Evolutionary conservation across 2,329 filamentous ascomycete genomes (phyloP).

Genomic region (Epicoccum nigrum): DNA sequence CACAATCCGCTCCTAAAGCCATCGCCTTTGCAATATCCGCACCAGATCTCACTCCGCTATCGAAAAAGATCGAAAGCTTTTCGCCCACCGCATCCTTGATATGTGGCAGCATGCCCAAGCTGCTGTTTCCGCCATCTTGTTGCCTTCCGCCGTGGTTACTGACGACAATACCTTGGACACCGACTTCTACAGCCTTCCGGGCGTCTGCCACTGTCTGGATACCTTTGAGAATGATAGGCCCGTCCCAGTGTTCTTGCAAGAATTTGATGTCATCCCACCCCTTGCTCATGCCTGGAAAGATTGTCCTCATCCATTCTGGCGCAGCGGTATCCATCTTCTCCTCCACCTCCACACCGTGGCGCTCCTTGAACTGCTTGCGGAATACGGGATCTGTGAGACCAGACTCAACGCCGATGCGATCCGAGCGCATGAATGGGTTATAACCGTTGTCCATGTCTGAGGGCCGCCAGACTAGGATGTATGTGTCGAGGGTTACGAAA

Average conservation of each 20-base stretch:
- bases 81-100: conserved; percentile 58
- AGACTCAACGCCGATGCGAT: conserved; percentile 60
- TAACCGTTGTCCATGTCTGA: conserved; percentile 66
- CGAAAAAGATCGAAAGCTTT: conserved; percentile 53
- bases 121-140: conserved; percentile 58
- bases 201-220: conserved; percentile 60
- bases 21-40: conserved; percentile 60
- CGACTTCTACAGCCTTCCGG: conserved; percentile 51
- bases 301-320: conserved; percentile 31
- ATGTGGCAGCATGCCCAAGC: conserved; percentile 61
- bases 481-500: conserved; percentile 75
- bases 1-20: conserved; percentile 61
- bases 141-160: conserved; percentile 62
- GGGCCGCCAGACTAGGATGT: conserved; percentile 69
- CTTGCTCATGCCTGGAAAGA: conserved; percentile 56
- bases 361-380: conserved; percentile 60
- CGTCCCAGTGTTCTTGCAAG: conserved; percentile 65
- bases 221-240: conserved; percentile 68
- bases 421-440: conserved; percentile 36
- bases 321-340: conserved; percentile 47
- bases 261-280: conserved; percentile 68
- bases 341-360: conserved; percentile 43
- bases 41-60: conserved; percentile 58
- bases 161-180: conserved; percentile 58
- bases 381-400: conserved; percentile 74